A percentile compares a stretch with the other conserved stretches of the same genome.
Conservation (phyloP, 495 filamentous ascomycete genomes). For the Pyrenula massariospora region DNA sequence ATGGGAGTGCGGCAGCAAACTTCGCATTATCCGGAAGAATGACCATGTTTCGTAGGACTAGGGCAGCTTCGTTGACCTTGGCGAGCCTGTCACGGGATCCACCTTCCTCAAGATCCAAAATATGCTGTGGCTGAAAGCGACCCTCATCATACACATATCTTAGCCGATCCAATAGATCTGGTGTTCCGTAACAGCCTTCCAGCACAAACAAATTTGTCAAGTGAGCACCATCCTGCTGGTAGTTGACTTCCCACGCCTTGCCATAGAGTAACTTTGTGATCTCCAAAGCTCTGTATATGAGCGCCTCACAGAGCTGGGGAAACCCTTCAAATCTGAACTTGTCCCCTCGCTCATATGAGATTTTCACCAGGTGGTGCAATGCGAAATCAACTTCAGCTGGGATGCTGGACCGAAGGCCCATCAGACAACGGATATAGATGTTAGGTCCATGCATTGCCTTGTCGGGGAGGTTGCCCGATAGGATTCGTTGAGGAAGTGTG, state of each 20-base stretch:
- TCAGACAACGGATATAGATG: conserved; percentile 78
- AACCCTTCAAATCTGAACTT: conserved; percentile 92
- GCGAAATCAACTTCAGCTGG: conserved; percentile 78
- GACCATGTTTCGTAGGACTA: conserved; percentile 88
- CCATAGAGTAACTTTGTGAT: conserved; percentile 66
- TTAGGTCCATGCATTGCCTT: conserved; percentile 48
- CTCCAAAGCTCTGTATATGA: conserved; percentile 72
- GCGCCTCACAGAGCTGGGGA: conserved; percentile 74
- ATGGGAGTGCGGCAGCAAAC: conserved; percentile 57
- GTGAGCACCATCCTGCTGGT: conserved; percentile 36
- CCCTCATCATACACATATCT: conserved; percentile 23
- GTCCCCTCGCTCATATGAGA: conserved; percentile 86
- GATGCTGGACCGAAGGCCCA: conserved; percentile 67
- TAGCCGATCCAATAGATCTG: conserved; percentile 60
- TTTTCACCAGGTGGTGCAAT: conserved; percentile 85
- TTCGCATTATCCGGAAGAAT: conserved; percentile 79
- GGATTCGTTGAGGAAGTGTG: neutral
- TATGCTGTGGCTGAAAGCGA: conserved; percentile 20
- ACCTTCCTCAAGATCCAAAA: conserved; percentile 54
- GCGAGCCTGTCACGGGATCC: conserved; percentile 60
- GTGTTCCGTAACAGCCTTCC: conserved; percentile 51
- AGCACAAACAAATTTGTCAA: conserved; percentile 34
- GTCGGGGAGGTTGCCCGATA: neutral
- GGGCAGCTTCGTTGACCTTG: conserved; percentile 71
- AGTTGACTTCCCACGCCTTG: conserved; percentile 69